Evolutionary conservation across 192 early-diverging fungal genomes (phyloP).

Genomic region (Backusella mclennaniae): DNA sequence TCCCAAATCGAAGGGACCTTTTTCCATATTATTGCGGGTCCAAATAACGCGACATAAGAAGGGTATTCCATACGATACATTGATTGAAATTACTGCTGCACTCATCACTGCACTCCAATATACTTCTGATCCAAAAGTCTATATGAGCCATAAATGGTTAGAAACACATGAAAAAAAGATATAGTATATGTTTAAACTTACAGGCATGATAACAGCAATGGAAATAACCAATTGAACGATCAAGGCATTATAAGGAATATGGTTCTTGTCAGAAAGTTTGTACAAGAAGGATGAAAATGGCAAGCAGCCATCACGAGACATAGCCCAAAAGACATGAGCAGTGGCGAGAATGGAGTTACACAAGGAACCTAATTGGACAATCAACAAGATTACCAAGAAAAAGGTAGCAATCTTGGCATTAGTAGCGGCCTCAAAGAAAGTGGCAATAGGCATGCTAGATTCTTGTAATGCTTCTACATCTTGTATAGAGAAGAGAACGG

Average conservation of each 20-base stretch:
- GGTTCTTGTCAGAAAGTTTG: slow-evolving; percentile 30
- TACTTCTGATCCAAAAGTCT: slow-evolving; percentile 32
- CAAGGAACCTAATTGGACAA: slow-evolving; percentile 46
- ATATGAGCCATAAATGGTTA: background rate
- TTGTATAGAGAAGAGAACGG: slow-evolving; percentile 45
- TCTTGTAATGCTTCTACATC: slow-evolving; percentile 37
- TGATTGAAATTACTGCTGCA: slow-evolving; percentile 44
- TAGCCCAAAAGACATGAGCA: slow-evolving; percentile 47
- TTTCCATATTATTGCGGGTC: slow-evolving; percentile 32
- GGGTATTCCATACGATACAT: slow-evolving; percentile 46
- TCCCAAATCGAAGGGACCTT: slow-evolving; percentile 42
- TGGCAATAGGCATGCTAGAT: slow-evolving; percentile 33
- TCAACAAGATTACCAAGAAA: slow-evolving; percentile 38
- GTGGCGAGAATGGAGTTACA: slow-evolving; percentile 39
- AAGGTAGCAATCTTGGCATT: slow-evolving; percentile 29
- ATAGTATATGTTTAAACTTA: background rate
- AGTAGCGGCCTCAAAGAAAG: slow-evolving; percentile 38
- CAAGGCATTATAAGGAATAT: slow-evolving; percentile 38
- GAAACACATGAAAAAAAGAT: background rate
- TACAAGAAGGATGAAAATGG: slow-evolving; percentile 43
- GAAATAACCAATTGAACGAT: slow-evolving; percentile 33
- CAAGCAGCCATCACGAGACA: slow-evolving; percentile 49
- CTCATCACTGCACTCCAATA: slow-evolving; percentile 48
- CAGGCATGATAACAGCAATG: slow-evolving; percentile 39
- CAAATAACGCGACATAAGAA: slow-evolving; percentile 43